Conservation (phyloP, 2,329 filamentous ascomycete species). For the Xylariaceae sp. region DNA sequence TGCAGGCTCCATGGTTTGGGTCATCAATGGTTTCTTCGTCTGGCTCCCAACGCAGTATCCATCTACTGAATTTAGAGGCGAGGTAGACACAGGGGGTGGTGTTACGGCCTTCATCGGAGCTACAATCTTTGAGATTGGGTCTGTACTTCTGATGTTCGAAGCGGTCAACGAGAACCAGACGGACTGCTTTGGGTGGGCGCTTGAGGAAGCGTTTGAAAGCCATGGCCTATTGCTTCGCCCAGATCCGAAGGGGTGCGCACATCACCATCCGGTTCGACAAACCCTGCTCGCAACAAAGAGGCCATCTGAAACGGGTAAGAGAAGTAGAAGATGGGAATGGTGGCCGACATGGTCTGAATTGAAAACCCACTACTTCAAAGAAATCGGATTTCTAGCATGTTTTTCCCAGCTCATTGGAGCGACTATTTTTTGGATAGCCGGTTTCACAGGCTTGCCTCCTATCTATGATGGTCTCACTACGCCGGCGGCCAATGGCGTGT, state of each 20-base stretch:
- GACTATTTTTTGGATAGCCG: slow-evolving; percentile 26
- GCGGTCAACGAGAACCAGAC: slow-evolving; percentile 22
- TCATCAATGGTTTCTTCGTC: slow-evolving; percentile 26
- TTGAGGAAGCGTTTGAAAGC: slow-evolving; percentile 18
- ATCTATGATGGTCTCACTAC: slow-evolving; percentile 16
- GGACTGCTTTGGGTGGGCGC: slow-evolving; percentile 25
- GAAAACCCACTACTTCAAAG: slow-evolving; percentile 20
- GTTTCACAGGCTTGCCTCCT: slow-evolving; percentile 19
- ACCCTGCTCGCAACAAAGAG: background rate
- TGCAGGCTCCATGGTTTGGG: slow-evolving; percentile 23
- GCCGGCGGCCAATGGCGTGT: slow-evolving; percentile 11
- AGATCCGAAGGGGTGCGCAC: slow-evolving; percentile 14
- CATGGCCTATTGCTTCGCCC: slow-evolving; percentile 6
- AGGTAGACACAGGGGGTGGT: slow-evolving; percentile 8
- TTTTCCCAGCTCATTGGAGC: slow-evolving; percentile 21
- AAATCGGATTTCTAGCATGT: slow-evolving; percentile 23
- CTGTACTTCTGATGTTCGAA: slow-evolving; percentile 24
- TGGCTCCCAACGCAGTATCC: slow-evolving; percentile 21
- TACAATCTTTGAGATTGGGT: slow-evolving; percentile 25
- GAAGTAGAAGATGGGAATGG: slow-evolving; percentile 19
- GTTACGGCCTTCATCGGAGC: slow-evolving; percentile 23
- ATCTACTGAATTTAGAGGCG: slow-evolving; percentile 16
- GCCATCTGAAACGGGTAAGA: background rate
- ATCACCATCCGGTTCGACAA: slow-evolving; percentile 16
- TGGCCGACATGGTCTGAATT: slow-evolving; percentile 22